Conservation (phyloP, 495 filamentous ascomycete species). For the Talaromyces liani region DNA sequence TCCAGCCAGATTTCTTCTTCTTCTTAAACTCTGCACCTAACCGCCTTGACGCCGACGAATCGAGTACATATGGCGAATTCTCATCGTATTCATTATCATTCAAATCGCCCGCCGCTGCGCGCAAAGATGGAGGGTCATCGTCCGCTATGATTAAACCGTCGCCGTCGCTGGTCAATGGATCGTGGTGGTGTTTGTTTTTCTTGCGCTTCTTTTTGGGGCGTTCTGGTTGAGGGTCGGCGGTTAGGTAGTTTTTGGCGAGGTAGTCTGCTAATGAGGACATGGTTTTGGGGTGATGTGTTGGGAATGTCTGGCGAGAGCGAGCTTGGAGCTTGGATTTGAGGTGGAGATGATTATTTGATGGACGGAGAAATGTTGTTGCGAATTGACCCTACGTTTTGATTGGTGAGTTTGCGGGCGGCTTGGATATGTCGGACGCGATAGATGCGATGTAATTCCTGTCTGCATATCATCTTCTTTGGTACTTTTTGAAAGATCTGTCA, state of each 20-base stretch:
- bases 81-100: slow-evolving; percentile 36
- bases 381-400: background rate
- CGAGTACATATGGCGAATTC: slow-evolving; percentile 37
- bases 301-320: background rate
- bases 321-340: background rate
- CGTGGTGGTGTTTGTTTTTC: slow-evolving; percentile 66
- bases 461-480: background rate
- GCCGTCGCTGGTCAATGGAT: slow-evolving; percentile 22
- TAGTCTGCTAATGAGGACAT: slow-evolving; percentile 62
- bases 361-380: slow-evolving; percentile 10
- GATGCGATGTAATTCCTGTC: background rate
- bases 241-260: slow-evolving; percentile 91
- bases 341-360: background rate
- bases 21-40: slow-evolving; percentile 64
- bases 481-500: background rate
- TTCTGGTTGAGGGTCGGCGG: slow-evolving; percentile 52
- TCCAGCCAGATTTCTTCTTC: slow-evolving; percentile 73
- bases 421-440: too few species aligned
- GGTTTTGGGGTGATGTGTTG: slow-evolving; percentile 8
- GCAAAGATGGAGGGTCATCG: slow-evolving; percentile 77
- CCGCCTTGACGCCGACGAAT: slow-evolving; percentile 22
- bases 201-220: slow-evolving; percentile 71
- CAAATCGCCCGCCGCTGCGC: slow-evolving; percentile 25
- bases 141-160: slow-evolving; percentile 79
- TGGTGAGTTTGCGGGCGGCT: background rate